Evolutionary conservation across 2,329 filamentous ascomycete species (phyloP).

Genomic region (Scedosporium apiospermum): DNA sequence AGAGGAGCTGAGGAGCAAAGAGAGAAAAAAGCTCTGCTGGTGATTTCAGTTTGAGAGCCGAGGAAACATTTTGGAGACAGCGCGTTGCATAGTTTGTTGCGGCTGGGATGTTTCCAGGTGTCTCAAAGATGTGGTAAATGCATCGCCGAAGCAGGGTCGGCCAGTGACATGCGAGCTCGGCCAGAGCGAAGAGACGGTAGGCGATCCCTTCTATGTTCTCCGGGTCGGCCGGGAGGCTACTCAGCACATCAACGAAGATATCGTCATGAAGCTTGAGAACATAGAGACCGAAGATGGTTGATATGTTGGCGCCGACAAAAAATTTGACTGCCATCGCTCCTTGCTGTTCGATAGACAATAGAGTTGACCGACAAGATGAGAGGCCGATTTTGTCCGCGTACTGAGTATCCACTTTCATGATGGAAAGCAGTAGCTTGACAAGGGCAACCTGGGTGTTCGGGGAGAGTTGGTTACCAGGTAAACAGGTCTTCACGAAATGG

Average conservation of each 20-base stretch:
- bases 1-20: slow-evolving; percentile 82
- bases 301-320: slow-evolving; percentile 58
- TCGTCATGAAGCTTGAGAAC: slow-evolving; percentile 75
- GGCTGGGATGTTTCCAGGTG: slow-evolving; percentile 59
- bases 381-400: slow-evolving; percentile 54
- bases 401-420: slow-evolving; percentile 57
- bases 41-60: slow-evolving; percentile 52
- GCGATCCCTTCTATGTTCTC: slow-evolving; percentile 75
- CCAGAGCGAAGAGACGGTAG: slow-evolving; percentile 66
- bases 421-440: slow-evolving; percentile 56
- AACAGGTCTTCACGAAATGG: slow-evolving; percentile 60
- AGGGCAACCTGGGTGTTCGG: slow-evolving; percentile 57
- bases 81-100: slow-evolving; percentile 62
- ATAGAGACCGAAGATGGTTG: slow-evolving; percentile 70
- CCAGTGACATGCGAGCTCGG: slow-evolving; percentile 72
- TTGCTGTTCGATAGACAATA: slow-evolving; percentile 62
- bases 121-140: slow-evolving; percentile 92
- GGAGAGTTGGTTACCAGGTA: slow-evolving; percentile 63
- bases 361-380: slow-evolving; percentile 54
- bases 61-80: slow-evolving; percentile 60
- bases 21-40: slow-evolving; percentile 67
- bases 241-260: slow-evolving; percentile 76
- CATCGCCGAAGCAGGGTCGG: slow-evolving; percentile 77
- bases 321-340: slow-evolving; percentile 67
- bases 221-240: slow-evolving; percentile 63